These are phyloP conservation scores for Funneliformis mosseae DNA, from an alignment of 192 early-diverging fungal species.

Conservation along the genomic window DNA sequence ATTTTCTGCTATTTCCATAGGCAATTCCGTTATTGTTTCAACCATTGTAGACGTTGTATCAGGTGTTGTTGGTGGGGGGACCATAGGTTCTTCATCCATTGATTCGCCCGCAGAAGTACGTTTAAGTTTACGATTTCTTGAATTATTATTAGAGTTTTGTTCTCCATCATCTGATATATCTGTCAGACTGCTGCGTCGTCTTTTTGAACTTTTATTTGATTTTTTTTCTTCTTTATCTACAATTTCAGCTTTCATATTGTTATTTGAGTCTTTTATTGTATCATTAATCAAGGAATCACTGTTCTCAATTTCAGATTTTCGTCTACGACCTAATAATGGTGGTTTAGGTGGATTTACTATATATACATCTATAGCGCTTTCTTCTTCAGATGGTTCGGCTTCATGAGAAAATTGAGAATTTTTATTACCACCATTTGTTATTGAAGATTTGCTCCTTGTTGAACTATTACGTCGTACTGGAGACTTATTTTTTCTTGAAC, in stretches of 20 bases:
- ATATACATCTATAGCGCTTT: not conserved
- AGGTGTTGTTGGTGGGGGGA: not conserved
- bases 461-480: not conserved
- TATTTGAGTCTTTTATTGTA: not conserved
- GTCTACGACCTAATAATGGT: not conserved
- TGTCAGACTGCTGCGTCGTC: not conserved
- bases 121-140: not conserved
- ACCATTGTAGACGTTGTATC: not conserved
- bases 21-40: not conserved
- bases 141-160: not conserved
- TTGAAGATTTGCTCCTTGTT: not conserved
- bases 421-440: not conserved
- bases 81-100: not conserved
- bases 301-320: not conserved
- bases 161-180: conserved; percentile 12
- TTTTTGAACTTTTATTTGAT: not conserved
- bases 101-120: not conserved
- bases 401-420: not conserved
- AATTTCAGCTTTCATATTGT: not conserved
- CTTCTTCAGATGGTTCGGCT: not conserved
- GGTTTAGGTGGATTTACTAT: not conserved
- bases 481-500: not conserved
- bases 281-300: not conserved
- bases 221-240: not conserved
- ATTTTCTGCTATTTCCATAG: not conserved